Base-by-base conservation (phyloP, 495 filamentous ascomycete species). In the Hypoxylon cercidicola region DNA sequence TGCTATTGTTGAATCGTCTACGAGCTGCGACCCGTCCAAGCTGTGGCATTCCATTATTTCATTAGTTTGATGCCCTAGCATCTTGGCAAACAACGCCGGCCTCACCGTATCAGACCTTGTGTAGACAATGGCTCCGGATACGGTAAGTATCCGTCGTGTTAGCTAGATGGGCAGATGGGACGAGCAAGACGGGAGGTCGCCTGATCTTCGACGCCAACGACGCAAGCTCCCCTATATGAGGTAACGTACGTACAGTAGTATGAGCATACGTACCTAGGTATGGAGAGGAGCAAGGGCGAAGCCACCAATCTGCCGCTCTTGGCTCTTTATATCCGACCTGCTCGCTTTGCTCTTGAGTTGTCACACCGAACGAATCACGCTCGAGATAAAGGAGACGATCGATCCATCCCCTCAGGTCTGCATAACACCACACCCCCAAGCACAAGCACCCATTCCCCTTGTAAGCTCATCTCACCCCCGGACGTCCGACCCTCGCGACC, bases 221-320 rank as follows among this genome's bases (percentile, higher is more conserved):
- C 48, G 49, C 57, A 61, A 63, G 52, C 46, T n/a, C 6, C 18
- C 8, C 30, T 10, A 11, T 32, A 32, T 32, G 30, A 32, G 30
- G 30, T 32, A 11, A 4, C 23, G 30, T 32, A 32, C 1, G 30
- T 32, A 32, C 30, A 32, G 8, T 11, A 32, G 30, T 11, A 11
- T 32, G 5, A 10, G 30, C 9, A 32, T 30, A 25, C 28, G 23
- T 5, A 25, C n/a, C n/a, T 25, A 25, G 15, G n/a, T 40, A 16
- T 28, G 35, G 48, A 51, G 35, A 55, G 55, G 37, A 18, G 40
- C 45, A 54, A 25, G 30, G 53, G 47, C 30, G 51, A 61, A 49
- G 57, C 58, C 23, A 12, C 51, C 16, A 20, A 68, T 64, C 65
- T 68, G 60, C 65, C 65, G 65, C 60, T 59, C 65, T 68, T 68